Percentiles rank a stretch among this genome's conserved stretches.
Evolutionary conservation across 768 basidiomycete species (phyloP).

Genomic region (Sutorius australiensis): DNA sequence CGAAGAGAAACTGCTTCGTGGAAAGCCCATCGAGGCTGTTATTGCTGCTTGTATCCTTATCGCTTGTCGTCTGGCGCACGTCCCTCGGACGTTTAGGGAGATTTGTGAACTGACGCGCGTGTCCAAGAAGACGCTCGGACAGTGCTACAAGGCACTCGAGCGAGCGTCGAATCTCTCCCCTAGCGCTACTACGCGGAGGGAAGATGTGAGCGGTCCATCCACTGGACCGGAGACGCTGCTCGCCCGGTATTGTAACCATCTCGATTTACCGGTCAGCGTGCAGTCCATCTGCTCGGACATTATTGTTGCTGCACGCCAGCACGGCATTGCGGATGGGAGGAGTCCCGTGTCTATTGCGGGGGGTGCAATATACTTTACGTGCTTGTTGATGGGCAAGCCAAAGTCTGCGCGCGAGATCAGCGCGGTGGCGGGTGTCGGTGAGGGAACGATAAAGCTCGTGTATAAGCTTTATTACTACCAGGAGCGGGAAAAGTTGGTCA

Average conservation of each 20-base stretch:
- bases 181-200: constrained; percentile 61
- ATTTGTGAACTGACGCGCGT: constrained; percentile 92
- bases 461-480: constrained; percentile 68
- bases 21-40: constrained; percentile 88
- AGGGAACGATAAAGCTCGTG: constrained; percentile 90
- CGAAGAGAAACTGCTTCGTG: constrained; percentile 89
- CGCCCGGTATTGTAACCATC: constrained; percentile 91
- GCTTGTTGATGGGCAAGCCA: constrained; percentile 68
- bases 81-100: constrained; percentile 92
- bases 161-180: constrained; percentile 84
- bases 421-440: constrained; percentile 88
- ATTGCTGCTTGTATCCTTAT: constrained; percentile 98
- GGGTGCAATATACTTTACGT: constrained; percentile 94
- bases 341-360: constrained; percentile 99
- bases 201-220: constrained; percentile 35
- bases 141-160: constrained; percentile 87
- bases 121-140: constrained; percentile 91
- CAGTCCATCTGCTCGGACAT: constrained; percentile 83
- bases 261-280: constrained; percentile 78
- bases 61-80: constrained; percentile 91
- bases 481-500: constrained; percentile 74
- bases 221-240: constrained; percentile 83
- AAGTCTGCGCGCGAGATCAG: constrained; percentile 86
- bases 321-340: constrained; percentile 89
- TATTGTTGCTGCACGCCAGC: constrained; percentile 72